Evolutionary conservation across 2,329 filamentous ascomycete genomes (phyloP).

Genomic region (Arthrinium puccinioides): DNA sequence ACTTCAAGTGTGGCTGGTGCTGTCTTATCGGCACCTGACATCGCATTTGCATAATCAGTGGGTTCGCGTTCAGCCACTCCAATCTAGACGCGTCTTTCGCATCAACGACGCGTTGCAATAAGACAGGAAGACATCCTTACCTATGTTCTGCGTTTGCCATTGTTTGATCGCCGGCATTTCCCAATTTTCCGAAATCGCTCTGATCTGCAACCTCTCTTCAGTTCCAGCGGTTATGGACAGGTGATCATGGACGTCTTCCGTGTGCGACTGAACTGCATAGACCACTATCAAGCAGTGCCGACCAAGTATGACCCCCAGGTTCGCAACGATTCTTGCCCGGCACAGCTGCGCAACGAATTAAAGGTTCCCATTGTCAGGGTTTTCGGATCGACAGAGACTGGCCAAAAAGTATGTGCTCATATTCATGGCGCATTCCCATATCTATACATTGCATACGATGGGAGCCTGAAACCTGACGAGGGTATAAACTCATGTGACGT

Average conservation of each 20-base stretch:
- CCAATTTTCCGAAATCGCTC: no score
- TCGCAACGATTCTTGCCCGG: slow-evolving; percentile 53
- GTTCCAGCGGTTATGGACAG: slow-evolving; percentile 7
- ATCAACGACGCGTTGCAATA: no score
- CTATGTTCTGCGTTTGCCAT: no score
- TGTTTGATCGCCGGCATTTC: no score
- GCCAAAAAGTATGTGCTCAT: slow-evolving; percentile 93
- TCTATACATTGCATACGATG: slow-evolving; percentile 81
- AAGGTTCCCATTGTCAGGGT: slow-evolving; percentile 81
- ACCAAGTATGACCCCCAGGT: slow-evolving; percentile 76
- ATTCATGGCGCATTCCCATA: slow-evolving; percentile 95
- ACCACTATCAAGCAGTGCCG: slow-evolving; percentile 80
- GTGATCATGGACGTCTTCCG: slow-evolving; percentile 64
- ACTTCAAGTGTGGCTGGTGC: no score
- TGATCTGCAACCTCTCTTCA: no score
- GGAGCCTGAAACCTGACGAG: slow-evolving; percentile 56
- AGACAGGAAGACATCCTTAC: no score
- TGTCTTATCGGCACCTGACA: no score
- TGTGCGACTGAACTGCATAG: slow-evolving; percentile 89
- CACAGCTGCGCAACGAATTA: slow-evolving; percentile 54
- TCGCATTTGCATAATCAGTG: no score
- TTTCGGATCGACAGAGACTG: slow-evolving; percentile 89
- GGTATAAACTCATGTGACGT: slow-evolving; percentile 35
- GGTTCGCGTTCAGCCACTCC: no score
- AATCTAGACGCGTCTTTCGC: no score